A percentile compares a stretch with the other conserved stretches of the same genome.
Evolutionary conservation across 2,329 filamentous ascomycete genomes (phyloP).

Genomic region (Curvularia eragrostidis): DNA sequence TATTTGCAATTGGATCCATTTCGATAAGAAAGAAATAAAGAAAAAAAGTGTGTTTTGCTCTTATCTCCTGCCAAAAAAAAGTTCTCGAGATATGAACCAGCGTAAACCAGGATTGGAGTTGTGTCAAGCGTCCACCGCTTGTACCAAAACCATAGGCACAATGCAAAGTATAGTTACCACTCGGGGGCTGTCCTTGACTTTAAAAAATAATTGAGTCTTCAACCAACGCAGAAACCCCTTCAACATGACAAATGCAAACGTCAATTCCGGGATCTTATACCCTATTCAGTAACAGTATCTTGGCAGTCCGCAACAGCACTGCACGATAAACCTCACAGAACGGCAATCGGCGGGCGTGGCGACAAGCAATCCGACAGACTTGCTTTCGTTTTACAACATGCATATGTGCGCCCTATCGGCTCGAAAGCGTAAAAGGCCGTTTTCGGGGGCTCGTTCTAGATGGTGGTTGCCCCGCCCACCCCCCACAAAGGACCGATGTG

Average conservation of each 20-base stretch:
- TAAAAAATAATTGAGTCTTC: not conserved
- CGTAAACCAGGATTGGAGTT: not conserved
- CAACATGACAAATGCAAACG: not conserved
- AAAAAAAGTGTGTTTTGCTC: no score
- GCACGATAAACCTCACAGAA: not conserved
- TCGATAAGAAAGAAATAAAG: not conserved
- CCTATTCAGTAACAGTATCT: constrained; percentile 2
- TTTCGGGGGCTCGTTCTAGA: not conserved
- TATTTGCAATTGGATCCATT: constrained; percentile 42
- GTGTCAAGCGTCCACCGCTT: constrained; percentile 3
- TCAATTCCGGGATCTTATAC: constrained; percentile 1
- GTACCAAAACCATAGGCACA: constrained; percentile 3
- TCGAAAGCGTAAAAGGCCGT: not conserved
- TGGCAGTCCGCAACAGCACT: constrained; percentile 6
- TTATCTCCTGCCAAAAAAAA: not conserved
- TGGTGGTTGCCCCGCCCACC: not conserved
- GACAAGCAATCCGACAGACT: not conserved
- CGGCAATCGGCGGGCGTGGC: not conserved
- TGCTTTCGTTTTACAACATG: not conserved
- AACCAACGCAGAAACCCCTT: not conserved
- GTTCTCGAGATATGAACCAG: not conserved
- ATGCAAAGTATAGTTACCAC: not conserved
- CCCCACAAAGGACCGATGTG: not conserved
- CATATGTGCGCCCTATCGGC: constrained; percentile 8
- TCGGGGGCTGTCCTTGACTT: no score